phyloP scores from a whole-genome alignment of 1,284 basidiomycete genomes.

The Tausonia pullulans region DNA sequence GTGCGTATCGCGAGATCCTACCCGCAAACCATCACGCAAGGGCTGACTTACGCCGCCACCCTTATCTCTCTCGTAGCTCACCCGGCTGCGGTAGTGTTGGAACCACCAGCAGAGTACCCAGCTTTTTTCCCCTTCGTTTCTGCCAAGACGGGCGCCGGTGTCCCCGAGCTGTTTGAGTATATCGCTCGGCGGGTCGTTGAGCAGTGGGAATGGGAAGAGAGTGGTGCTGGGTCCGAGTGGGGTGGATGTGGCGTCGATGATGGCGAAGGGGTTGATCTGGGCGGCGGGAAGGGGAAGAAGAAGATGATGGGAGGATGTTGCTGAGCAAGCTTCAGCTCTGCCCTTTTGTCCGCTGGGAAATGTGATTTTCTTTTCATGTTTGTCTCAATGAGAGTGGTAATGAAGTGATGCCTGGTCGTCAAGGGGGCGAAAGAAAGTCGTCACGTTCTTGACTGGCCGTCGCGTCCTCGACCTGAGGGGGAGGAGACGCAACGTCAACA shows the following conservation, averaged over 20 bases:
- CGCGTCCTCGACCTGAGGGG: too few relatives aligned
- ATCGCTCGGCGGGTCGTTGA: slow-evolving; percentile 5
- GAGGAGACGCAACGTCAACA: too few relatives aligned
- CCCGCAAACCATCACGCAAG: neutral
- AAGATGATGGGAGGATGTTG: neutral
- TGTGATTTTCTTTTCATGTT: too few relatives aligned
- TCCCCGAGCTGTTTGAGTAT: slow-evolving; percentile 14
- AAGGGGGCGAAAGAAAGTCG: too few relatives aligned
- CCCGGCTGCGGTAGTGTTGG: neutral
- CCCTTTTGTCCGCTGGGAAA: too few relatives aligned
- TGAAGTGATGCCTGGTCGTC: too few relatives aligned
- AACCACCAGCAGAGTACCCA: neutral
- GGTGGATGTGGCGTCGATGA: neutral
- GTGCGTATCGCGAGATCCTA: neutral
- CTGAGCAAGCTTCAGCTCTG: neutral
- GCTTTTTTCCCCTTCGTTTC: neutral
- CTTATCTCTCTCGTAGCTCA: neutral
- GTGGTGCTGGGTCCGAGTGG: neutral
- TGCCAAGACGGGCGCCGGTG: slow-evolving; percentile 10
- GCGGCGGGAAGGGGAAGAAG: neutral
- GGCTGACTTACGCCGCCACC: neutral
- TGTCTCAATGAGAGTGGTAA: too few relatives aligned
- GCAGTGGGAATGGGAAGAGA: slow-evolving; percentile 7
- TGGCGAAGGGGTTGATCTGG: neutral
- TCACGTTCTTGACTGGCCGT: too few relatives aligned